Evolutionary conservation across 2,329 filamentous ascomycete genomes (phyloP).

Genomic region (Fusarium continuum): DNA sequence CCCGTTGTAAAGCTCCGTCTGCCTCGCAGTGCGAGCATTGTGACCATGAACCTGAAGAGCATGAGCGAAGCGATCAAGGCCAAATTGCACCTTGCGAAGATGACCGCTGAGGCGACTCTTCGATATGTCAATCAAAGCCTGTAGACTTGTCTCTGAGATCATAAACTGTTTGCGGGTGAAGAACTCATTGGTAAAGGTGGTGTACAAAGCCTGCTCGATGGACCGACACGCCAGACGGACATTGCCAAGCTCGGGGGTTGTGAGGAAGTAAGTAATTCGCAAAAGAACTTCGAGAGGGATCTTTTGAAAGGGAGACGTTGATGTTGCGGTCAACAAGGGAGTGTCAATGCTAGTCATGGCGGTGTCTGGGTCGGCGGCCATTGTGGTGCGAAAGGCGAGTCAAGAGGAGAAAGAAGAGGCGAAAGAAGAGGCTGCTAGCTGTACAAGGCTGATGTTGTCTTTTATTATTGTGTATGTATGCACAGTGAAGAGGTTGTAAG

Average conservation of each 20-base stretch:
- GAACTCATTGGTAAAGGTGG: slow-evolving; percentile 68
- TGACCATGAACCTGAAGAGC: neutral
- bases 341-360: slow-evolving; percentile 18
- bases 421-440: neutral
- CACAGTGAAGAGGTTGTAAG: neutral
- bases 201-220: slow-evolving; percentile 63
- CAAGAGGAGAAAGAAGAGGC: neutral
- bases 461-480: neutral
- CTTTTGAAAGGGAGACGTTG: slow-evolving; percentile 41
- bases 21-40: slow-evolving; percentile 20
- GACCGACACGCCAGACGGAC: slow-evolving; percentile 65
- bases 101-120: slow-evolving; percentile 52
- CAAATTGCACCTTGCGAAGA: slow-evolving; percentile 51
- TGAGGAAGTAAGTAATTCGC: slow-evolving; percentile 61
- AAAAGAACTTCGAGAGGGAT: slow-evolving; percentile 68
- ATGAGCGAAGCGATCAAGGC: slow-evolving; percentile 41
- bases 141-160: slow-evolving; percentile 65
- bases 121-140: slow-evolving; percentile 63
- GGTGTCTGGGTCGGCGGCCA: slow-evolving; percentile 24
- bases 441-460: neutral
- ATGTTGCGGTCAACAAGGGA: neutral
- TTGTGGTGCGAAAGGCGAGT: neutral
- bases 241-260: slow-evolving; percentile 63
- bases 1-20: slow-evolving; percentile 32
- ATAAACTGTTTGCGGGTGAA: slow-evolving; percentile 74